Evolutionary conservation across 768 basidiomycete genomes (phyloP), one percentile per base, ranked within the genome.

Genomic region (Goffeauzyma gilvescens): DNA sequence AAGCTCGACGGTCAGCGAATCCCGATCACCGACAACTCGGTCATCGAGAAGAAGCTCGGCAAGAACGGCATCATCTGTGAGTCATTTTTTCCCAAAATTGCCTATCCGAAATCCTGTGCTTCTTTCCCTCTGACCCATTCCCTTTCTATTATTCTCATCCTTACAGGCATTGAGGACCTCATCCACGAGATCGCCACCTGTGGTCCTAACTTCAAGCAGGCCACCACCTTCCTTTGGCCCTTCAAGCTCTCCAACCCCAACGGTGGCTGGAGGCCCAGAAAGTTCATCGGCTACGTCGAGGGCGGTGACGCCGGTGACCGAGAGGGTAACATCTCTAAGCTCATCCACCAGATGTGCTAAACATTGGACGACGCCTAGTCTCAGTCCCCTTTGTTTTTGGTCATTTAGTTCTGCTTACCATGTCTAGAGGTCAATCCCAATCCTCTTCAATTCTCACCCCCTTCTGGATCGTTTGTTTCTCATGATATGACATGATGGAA

Each of bases 171-270:
- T 46, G 90, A 96, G 66, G 90, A 96, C 66, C 75, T 98, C 51
- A 80, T 96, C 41, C 87, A 95, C 70, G 93, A 96, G 69, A 87
- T 98, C 59, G 70, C 75, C 66, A 89, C 81, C 45, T 76, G 77
- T 46, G 93, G 93, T 59, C 90, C 93, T 60, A 86, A 95, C 74
- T 98, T 98, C 76, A 96, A 96, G 72, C 85, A 93, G 76, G 86
- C 78, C 37, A 48, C 77, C 66, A 34, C 37, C 23, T 89, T 90
- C 77, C 78, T 96, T 41, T 96, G 89, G 89, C 93, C 93, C 20
- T 95, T 98, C 76, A 98, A 98, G 67, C 81, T 98, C 50, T 95
- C 87, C 59, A 95, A 95, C 76, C 90, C 93, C 43, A 95, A 75
- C 52, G 90, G 93, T 53, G 93, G 93, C 55, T 98, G 87, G 90